Percentiles rank a stretch among this genome's conserved stretches.
Evolutionary conservation across 1,139 yeast species (phyloP).

Genomic region (Magnusiomyces sp.): DNA sequence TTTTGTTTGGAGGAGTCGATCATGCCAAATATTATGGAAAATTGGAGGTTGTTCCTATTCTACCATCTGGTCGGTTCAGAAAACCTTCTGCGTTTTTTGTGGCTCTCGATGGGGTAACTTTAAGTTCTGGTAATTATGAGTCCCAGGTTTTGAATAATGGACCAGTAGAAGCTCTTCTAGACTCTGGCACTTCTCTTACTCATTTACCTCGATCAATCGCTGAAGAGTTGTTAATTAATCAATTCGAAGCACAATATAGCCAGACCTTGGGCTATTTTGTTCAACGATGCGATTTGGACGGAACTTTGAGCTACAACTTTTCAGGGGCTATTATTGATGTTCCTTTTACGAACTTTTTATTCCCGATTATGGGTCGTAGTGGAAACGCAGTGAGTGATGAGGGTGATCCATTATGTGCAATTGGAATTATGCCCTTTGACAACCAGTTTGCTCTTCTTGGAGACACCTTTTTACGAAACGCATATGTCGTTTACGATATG

Average conservation of each 20-base stretch:
- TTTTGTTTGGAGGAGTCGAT: constrained; percentile 55
- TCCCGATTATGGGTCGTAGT: constrained; percentile 10
- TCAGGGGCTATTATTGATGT: constrained; percentile 42
- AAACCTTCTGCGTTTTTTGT: constrained; percentile 11
- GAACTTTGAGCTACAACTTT: constrained; percentile 37
- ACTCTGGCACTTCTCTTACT: constrained; percentile 28
- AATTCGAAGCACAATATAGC: constrained; percentile 14
- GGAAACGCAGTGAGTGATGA: constrained; percentile 16
- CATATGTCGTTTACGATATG: constrained; percentile 72
- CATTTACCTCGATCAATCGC: constrained; percentile 23
- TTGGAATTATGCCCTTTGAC: constrained; percentile 25
- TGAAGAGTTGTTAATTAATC: constrained; percentile 9
- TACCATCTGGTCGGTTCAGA: constrained; percentile 3
- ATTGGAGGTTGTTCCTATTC: constrained; percentile 28
- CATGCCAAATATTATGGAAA: constrained; percentile 44
- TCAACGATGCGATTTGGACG: constrained; percentile 16
- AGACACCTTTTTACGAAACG: constrained; percentile 65
- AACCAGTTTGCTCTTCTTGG: constrained; percentile 41
- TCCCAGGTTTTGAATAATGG: neutral
- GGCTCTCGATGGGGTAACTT: constrained; percentile 12
- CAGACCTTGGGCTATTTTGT: constrained; percentile 22
- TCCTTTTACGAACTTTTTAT: constrained; percentile 34
- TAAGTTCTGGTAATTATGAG: constrained; percentile 7
- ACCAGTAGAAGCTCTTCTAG: constrained; percentile 23
- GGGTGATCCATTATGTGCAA: constrained; percentile 25